Base-by-base conservation (phyloP, 305 asterid species). In the Fraxinus xanthoxyloides region DNA sequence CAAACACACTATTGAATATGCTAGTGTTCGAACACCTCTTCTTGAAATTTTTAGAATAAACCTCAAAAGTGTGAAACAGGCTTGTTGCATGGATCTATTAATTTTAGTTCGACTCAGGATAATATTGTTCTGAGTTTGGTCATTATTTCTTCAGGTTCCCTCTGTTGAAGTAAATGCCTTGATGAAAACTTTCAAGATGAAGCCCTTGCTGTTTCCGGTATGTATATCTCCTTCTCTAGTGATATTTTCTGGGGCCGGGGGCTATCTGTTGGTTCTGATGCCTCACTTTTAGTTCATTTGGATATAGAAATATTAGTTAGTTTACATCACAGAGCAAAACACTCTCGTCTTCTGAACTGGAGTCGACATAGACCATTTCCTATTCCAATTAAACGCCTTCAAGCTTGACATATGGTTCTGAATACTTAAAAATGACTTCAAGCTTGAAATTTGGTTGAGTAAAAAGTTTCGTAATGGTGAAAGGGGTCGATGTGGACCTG, bases 151-250 rank as follows among this genome's bases (percentile, higher is more conserved):
- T 79, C 95, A 96, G 99, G 98, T 96, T 84, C 99, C 99, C 77
- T 94, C 98, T 72, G 98, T 94, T 80, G 99, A 96, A 88, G 98
- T 96, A 81, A 96, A 96, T 87, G 95, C 98, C 73, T 86, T 96
- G 91, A 96, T 96, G 99, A 91, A 89, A 87, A 91, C 98, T 76
- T 96, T 96, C 95, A 96, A 93, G 90, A 93, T 96, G 99, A 96
- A 90, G 89, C 99, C 98, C 75, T 83, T 96, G 88, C 81, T 94
- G 86, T 94, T 96, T 85, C 95, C 99, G 87, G 99, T 96, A 93
- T 65, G 92, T 85, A 67, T 84, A 72, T 85, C 81, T 9, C 84
- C 85, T 81, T 79, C 73, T 79, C 78, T 31, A 76, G 75, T 72
- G 77, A 59, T 79, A 79, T 21, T 61, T 69, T 77, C 77, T 77